These are phyloP conservation scores for Mycena filopes DNA, from an alignment of 768 basidiomycete species.

Conservation along the genomic window DNA sequence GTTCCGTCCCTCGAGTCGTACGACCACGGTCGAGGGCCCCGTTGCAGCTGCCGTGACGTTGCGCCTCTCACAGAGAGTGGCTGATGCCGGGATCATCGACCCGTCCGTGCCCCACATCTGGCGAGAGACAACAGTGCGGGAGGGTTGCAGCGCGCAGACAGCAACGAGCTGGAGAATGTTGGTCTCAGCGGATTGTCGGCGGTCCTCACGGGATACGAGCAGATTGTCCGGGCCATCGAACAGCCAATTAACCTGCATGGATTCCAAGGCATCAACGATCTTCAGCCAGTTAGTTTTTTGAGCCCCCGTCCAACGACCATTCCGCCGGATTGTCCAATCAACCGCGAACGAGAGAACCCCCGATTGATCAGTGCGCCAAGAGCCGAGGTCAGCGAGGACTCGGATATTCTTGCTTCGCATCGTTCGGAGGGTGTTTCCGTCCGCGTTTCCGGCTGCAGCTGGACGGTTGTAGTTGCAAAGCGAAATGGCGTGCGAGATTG, in stretches of 20 bases:
- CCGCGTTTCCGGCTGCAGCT: not conserved
- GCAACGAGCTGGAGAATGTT: not conserved
- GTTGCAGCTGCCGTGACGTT: not conserved
- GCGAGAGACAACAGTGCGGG: not conserved
- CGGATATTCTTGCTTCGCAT: not conserved
- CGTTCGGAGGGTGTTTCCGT: not conserved
- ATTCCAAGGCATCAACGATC: not conserved
- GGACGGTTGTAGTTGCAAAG: not conserved
- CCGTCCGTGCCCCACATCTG: constrained; percentile 11
- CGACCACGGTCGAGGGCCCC: not conserved
- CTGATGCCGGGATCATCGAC: constrained; percentile 11
- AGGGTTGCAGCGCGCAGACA: not conserved
- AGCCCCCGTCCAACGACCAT: not conserved
- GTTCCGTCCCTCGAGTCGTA: not conserved
- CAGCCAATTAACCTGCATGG: not conserved
- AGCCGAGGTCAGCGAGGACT: not conserved
- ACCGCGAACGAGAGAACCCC: not conserved
- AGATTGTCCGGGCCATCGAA: not conserved
- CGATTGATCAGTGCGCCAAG: not conserved
- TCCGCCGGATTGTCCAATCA: not conserved
- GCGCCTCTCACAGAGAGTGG: not conserved
- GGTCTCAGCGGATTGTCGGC: not conserved
- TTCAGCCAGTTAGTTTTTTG: not conserved
- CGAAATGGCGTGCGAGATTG: not conserved
- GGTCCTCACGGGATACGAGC: not conserved